Percentiles rank a stretch among this genome's conserved stretches.
Evolutionary conservation across 1,139 yeast species (phyloP).

Genomic region (Yamadazyma triangularis): DNA sequence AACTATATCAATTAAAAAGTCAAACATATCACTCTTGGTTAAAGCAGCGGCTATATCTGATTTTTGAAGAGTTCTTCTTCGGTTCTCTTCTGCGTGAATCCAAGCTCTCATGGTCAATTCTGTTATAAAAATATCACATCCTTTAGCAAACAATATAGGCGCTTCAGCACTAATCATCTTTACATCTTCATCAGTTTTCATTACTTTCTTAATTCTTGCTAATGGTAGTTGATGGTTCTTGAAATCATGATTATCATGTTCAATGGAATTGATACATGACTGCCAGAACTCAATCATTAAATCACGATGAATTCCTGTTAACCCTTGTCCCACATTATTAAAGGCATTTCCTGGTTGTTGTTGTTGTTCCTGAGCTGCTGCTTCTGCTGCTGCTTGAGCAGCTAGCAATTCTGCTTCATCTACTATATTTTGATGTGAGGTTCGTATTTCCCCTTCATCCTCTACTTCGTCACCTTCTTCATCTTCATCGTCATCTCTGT

Average conservation of each 20-base stretch:
- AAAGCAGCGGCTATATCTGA: conserved; percentile 94
- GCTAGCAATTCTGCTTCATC: conserved; percentile 35
- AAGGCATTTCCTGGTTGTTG: conserved; percentile 66
- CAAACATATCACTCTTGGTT: conserved; percentile 95
- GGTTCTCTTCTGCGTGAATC: conserved; percentile 97
- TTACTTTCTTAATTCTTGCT: conserved; percentile 91
- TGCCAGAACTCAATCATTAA: conserved; percentile 97
- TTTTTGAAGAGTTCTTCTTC: conserved; percentile 87
- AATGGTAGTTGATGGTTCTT: conserved; percentile 91
- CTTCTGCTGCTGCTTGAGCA: conserved; percentile 50
- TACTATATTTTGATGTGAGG: conserved; percentile 21
- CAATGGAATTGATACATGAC: conserved; percentile 85
- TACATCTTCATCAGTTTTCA: conserved; percentile 98
- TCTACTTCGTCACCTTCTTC: conserved; percentile 2
- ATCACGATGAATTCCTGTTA: conserved; percentile 75
- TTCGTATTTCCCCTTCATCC: conserved; percentile 5
- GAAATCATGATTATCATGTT: conserved; percentile 86
- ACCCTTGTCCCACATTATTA: conserved; percentile 90
- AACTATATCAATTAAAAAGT: conserved; percentile 89
- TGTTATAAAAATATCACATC: conserved; percentile 94
- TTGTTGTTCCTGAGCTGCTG: conserved; percentile 44
- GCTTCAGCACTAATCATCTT: conserved; percentile 98
- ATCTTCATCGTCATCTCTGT: background rate
- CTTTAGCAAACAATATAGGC: conserved; percentile 93
- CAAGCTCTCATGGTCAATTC: conserved; percentile 98